Evolutionary conservation across 169 alveolate genomes (phyloP).

Genomic region (Babesia bigemina): DNA sequence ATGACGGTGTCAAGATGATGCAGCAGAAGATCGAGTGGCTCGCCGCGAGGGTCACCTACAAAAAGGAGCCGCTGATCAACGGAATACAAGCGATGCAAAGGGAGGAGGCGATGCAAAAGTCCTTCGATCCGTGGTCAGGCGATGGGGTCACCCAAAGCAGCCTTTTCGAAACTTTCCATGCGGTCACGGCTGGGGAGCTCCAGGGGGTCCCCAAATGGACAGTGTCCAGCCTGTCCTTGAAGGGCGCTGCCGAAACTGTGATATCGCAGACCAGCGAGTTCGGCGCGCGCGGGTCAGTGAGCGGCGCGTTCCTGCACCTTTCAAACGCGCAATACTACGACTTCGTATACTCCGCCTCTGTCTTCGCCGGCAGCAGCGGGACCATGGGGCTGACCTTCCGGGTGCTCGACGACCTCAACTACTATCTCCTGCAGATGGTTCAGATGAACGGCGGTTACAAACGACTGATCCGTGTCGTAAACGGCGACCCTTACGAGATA

Average conservation of each 20-base stretch:
- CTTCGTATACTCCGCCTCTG: constrained; percentile 57
- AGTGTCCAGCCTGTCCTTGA: constrained; percentile 38
- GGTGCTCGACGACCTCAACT: constrained; percentile 55
- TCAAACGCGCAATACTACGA: constrained; percentile 53
- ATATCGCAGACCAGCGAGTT: constrained; percentile 65
- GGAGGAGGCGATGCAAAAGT: constrained; percentile 33
- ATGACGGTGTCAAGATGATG: constrained; percentile 41
- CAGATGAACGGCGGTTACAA: constrained; percentile 79
- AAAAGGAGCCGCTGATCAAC: constrained; percentile 47
- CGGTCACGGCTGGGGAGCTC: constrained; percentile 30
- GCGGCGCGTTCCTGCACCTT: constrained; percentile 49
- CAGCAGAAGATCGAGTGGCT: constrained; percentile 40
- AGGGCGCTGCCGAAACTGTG: constrained; percentile 44
- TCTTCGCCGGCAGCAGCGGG: constrained; percentile 69
- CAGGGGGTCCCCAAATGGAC: constrained; percentile 68
- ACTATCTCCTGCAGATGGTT: constrained; percentile 62
- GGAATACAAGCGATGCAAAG: constrained; percentile 31
- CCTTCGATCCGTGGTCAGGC: constrained; percentile 60
- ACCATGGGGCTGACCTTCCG: constrained; percentile 65
- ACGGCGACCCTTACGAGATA: constrained; percentile 83
- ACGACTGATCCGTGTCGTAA: constrained; percentile 80
- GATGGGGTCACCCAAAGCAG: constrained; percentile 24
- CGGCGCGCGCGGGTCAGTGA: constrained; percentile 40
- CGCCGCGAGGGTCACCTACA: constrained; percentile 60
- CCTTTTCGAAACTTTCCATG: constrained; percentile 34